Base-by-base conservation (phyloP, 2,329 filamentous ascomycete species). In the Calonectria leucothoes region DNA sequence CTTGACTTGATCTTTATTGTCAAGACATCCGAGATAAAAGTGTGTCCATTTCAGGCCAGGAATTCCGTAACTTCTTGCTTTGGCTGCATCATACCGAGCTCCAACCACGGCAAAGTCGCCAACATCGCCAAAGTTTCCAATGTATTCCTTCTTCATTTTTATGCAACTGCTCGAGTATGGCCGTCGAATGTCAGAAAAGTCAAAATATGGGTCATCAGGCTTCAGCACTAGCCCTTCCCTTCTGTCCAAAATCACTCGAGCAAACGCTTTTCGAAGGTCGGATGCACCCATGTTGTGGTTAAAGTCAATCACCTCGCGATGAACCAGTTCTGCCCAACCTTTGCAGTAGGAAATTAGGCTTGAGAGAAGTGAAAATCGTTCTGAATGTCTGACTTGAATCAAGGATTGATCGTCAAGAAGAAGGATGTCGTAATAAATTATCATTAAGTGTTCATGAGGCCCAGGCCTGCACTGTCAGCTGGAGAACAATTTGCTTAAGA, bases 61-160 rank as follows among this genome's bases (percentile, higher is more conserved):
- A 3, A 93, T 82, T 6, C 86, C 83, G 61, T 91, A 89, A 10
- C 88, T 86, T 57, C 87, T 88, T 10, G 93, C 93, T 74, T 91
- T 90, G 64, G 88, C 86, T 4, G 93, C 85, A 76, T 95, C 90
- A 77, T 93, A 95, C 23, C 91, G 91, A 7, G 91, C 95, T 0
- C 94, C 95, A 4, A 98, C 86, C 2, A 96, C 88, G 2, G 94
- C 93, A 81, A 98, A 94, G 82, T 98, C 96, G 12, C 94, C 94
- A 35, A 95, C 91, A 73, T 97, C 95, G 0, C 95, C 95, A 81
- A 96, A 91, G 3, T 91, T 91, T 31, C 89, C 88, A 45, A 98
- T 85, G 79, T 97, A 98, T 80, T 97, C 94, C 79, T 95, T 95
- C 83, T 98, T 98, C 51, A 98, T 84, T 84, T 98, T 98, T 80